Evolutionary conservation across 2,329 filamentous ascomycete genomes (phyloP), one percentile per base, ranked within the genome.

Genomic region (Colletotrichum orchidophilum): DNA sequence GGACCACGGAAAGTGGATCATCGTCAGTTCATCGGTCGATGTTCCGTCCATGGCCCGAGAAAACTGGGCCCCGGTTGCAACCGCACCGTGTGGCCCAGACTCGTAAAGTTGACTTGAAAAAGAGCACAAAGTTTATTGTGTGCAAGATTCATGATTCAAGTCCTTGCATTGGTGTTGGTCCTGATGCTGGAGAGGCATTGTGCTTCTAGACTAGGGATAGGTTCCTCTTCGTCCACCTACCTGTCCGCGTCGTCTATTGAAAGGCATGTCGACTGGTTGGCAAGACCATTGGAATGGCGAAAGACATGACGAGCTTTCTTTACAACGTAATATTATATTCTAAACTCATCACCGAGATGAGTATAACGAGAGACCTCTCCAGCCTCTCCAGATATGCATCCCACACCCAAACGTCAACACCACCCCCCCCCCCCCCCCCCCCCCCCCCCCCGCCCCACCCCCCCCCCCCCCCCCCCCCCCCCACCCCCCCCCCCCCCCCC

Each of bases 1-100:
- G 49, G 59, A 29, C 59, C 21, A 63, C 62, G 21, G 39, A 18
- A 26, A 42, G 57, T 50, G 65, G 65, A 42, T 12, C 50, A 29
- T 64, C 18, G 26, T 12, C 52, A 53, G 66, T 53, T 53, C 29
- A 53, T 69, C 52, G 50, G 66, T 46, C 61, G 53, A 65, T 64
- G 42, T 24, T 46, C 11, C 31, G 1, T 1, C 15, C 27, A n/a
- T 57, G 59, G 26, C 46, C 42, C 11, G 66, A 46, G 35, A 27
- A n/a, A 27, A 46, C 18, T n/a, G 35, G 42, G 55, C 49, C 29
- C 33, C 39, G 15, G 39, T 46, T 46, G 39, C 3, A 46, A 46
- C 18, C 18, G 18, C 18, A 3, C 39, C 39, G 39, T 9, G 39
- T 2, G 15, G 39, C 15, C 39, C 4, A 46, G 39, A 46, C 18